Percentiles rank a stretch among this genome's conserved stretches.
phyloP scores from a whole-genome alignment of 768 basidiomycete genomes.

The Russula ochroleuca region DNA sequence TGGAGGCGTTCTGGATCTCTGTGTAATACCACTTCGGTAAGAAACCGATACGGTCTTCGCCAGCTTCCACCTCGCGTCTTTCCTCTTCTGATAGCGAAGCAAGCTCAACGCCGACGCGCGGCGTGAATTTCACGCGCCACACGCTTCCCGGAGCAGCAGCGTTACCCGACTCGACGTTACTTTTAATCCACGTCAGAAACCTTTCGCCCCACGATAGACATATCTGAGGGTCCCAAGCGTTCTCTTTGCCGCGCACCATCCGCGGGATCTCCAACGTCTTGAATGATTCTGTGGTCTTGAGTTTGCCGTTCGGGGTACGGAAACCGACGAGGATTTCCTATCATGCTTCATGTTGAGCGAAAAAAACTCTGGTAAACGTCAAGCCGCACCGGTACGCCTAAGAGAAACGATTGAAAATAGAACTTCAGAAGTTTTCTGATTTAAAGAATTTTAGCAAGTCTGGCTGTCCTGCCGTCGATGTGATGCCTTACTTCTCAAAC shows the following conservation, averaged over 20 bases:
- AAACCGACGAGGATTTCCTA: conserved; percentile 88
- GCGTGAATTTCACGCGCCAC: conserved; percentile 68
- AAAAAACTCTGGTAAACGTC: conserved; percentile 1
- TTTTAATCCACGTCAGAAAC: conserved; percentile 52
- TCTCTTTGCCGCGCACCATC: conserved; percentile 65
- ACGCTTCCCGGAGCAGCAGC: conserved; percentile 36
- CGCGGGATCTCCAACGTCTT: conserved; percentile 78
- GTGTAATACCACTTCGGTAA: conserved; percentile 68
- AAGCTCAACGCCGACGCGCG: conserved; percentile 54
- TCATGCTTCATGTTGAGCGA: neutral
- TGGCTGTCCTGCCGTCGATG: neutral
- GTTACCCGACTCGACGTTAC: conserved; percentile 5
- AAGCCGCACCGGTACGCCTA: conserved; percentile 71
- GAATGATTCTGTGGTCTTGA: conserved; percentile 65
- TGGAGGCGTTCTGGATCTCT: conserved; percentile 11
- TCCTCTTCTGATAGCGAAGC: conserved; percentile 45
- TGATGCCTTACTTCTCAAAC: conserved; percentile 67
- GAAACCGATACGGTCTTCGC: conserved; percentile 77
- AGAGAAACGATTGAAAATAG: conserved; percentile 86
- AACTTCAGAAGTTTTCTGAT: conserved; percentile 84
- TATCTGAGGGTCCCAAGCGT: conserved; percentile 70
- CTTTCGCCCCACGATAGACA: conserved; percentile 71
- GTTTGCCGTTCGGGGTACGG: conserved; percentile 67
- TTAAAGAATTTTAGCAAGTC: neutral
- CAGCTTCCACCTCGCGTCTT: conserved; percentile 54